Evolutionary conservation across 768 basidiomycete genomes (phyloP), one percentile per base, ranked within the genome.

Genomic region (Lactarius akahatsu): DNA sequence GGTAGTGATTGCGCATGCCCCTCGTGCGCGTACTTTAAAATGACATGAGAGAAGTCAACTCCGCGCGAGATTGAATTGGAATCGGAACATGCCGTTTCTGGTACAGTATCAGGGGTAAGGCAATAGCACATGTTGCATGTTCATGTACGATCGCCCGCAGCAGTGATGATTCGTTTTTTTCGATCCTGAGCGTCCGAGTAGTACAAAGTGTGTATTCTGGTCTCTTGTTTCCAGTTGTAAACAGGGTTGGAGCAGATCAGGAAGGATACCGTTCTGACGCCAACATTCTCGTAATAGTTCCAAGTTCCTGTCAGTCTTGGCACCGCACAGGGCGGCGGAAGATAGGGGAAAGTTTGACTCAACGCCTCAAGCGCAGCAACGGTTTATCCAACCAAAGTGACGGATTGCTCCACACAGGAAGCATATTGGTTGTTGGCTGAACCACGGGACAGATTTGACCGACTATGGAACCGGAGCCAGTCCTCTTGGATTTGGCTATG

Each of bases 91-190:
- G 57, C 57, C 65, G 61, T 57, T 57, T 66, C 57, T 62, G 38
- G 43, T 57, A 18, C 54, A 55, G 65, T 63, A 50, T 67, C 66
- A 67, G 66, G 66, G 62, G 66, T 40, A 47, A 32, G 62, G 18
- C 55, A 47, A 58, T 59, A 41, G n/a, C 62, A 63, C 66, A 67
- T 63, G 56, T 32, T 32, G n/a, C 30, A 34, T n/a, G 65, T 16
- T 30, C 66, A 47, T 40, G 23, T 40, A 60, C 66, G 66, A 63
- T 67, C 62, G 45, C 57, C 47, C 32, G 61, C 66, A 8, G 58
- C 45, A 61, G 34, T 45, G 62, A 63, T 67, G 50, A 52, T 61
- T 59, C 59, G 30, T 59, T 59, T 55, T 55, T 59, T 55, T 32
- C 66, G 66, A 63, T 67, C 58, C 41, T 26, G 34, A 47, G 41